These are phyloP conservation scores for Lathyrus oleraceus DNA, from an alignment of 306 rosid species.

Conservation along the genomic window DNA sequence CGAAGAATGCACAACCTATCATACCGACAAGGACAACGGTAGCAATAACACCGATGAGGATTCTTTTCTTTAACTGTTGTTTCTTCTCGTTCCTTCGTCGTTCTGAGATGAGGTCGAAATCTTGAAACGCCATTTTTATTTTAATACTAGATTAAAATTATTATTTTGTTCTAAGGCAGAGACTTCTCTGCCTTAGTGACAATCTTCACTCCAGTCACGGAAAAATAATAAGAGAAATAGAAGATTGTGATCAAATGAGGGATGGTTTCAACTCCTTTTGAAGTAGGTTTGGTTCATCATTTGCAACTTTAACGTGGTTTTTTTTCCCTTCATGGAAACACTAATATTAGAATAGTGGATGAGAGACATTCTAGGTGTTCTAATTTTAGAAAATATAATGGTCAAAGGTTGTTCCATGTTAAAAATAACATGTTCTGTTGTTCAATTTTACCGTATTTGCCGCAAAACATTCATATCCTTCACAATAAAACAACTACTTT, in stretches of 20 bases:
- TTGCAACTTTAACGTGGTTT: constrained; percentile 27
- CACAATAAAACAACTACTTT: constrained; percentile 10
- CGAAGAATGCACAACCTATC: constrained; percentile 42
- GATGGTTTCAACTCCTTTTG: constrained; percentile 18
- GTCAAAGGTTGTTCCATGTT: constrained; percentile 30
- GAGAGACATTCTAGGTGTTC: constrained; percentile 59
- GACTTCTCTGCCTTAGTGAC: constrained; percentile 76
- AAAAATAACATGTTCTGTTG: neutral
- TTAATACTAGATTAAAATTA: neutral
- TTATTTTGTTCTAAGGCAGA: constrained; percentile 71
- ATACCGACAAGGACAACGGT: constrained; percentile 40
- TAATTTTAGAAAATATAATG: constrained; percentile 33
- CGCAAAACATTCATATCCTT: neutral
- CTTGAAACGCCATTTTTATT: constrained; percentile 74
- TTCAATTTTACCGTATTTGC: constrained; percentile 41
- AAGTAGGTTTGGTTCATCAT: neutral
- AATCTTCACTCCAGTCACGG: constrained; percentile 35
- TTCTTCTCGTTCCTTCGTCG: constrained; percentile 58
- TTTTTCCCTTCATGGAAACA: constrained; percentile 5
- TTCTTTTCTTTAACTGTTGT: constrained; percentile 46
- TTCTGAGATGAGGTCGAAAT: constrained; percentile 74
- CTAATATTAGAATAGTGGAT: constrained; percentile 38
- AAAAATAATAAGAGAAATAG: constrained; percentile 23
- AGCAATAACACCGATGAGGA: constrained; percentile 47
- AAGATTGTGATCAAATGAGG: neutral